These are phyloP conservation scores for Tetracladium setigerum DNA, from an alignment of 495 filamentous ascomycete genomes.

Conservation along the genomic window DNA sequence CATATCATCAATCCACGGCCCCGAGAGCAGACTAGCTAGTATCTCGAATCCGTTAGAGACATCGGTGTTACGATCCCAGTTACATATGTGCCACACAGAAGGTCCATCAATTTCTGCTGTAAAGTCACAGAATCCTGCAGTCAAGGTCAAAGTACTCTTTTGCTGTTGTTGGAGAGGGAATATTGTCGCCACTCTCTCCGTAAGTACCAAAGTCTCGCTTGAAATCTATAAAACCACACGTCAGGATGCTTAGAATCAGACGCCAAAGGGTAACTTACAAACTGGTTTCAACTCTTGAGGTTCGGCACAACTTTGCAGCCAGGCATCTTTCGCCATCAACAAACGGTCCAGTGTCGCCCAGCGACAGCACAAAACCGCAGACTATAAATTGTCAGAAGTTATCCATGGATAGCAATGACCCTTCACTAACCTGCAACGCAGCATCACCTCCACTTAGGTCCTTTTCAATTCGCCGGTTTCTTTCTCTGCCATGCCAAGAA, in stretches of 20 bases:
- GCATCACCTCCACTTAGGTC: not conserved
- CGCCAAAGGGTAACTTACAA: not conserved
- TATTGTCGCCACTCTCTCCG: too few species aligned
- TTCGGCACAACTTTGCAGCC: conserved; percentile 5
- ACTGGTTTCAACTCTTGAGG: not conserved
- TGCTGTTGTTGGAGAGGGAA: not conserved
- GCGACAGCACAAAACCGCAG: conserved; percentile 30
- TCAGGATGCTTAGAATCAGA: not conserved
- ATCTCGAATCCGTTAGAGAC: not conserved
- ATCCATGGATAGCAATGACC: too few species aligned
- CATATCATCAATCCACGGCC: conserved; percentile 17
- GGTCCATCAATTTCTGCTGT: not conserved
- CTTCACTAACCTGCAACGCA: conserved; percentile 4
- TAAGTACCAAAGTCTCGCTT: too few species aligned
- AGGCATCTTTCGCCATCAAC: conserved; percentile 20
- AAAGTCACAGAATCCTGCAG: conserved; percentile 9
- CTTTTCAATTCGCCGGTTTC: not conserved
- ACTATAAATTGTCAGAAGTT: conserved; percentile 20
- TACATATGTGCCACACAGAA: not conserved
- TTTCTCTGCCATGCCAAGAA: not conserved
- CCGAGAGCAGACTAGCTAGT: conserved; percentile 10
- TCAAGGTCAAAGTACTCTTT: conserved; percentile 14
- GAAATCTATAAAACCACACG: too few species aligned
- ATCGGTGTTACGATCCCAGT: not conserved
- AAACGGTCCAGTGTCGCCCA: conserved; percentile 39